Percentiles rank a stretch among this genome's conserved stretches.
Evolutionary conservation across 768 basidiomycete species (phyloP).

Genomic region (Boletus subparvulus): DNA sequence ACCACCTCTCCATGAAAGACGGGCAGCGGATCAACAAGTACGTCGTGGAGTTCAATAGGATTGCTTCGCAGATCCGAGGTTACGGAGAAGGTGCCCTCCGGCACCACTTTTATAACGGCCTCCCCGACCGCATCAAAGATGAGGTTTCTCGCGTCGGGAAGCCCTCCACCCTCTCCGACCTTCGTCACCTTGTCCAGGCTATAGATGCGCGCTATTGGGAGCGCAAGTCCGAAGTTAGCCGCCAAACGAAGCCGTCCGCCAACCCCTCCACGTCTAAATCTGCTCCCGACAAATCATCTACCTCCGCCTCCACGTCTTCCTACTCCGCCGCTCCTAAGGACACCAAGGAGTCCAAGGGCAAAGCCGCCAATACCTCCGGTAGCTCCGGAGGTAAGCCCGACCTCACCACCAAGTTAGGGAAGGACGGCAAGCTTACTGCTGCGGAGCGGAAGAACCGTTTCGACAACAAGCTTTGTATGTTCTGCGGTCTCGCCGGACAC

Average conservation of each 20-base stretch:
- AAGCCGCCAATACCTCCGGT: too few relatives aligned
- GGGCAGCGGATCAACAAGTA: too few relatives aligned
- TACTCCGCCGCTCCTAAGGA: too few relatives aligned
- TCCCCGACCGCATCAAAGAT: neutral
- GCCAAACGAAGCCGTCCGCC: neutral
- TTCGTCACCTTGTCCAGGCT: neutral
- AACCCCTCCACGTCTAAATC: too few relatives aligned
- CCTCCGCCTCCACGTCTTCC: too few relatives aligned
- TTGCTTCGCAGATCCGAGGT: neutral
- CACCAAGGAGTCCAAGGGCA: too few relatives aligned
- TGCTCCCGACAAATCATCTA: too few relatives aligned
- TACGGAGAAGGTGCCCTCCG: neutral
- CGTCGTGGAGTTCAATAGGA: constrained; percentile 4
- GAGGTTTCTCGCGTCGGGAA: neutral
- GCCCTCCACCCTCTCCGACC: neutral
- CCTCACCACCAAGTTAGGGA: neutral
- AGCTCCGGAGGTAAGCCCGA: neutral
- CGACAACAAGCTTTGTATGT: too few relatives aligned
- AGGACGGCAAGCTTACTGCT: too few relatives aligned
- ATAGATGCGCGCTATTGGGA: constrained; percentile 18
- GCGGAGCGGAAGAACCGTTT: too few relatives aligned
- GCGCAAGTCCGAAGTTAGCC: neutral
- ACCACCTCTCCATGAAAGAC: too few relatives aligned
- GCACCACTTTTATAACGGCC: constrained; percentile 9
- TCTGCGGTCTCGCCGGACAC: too few relatives aligned